Conservation (phyloP, 495 filamentous ascomycete species). For the Xylaria curta region DNA sequence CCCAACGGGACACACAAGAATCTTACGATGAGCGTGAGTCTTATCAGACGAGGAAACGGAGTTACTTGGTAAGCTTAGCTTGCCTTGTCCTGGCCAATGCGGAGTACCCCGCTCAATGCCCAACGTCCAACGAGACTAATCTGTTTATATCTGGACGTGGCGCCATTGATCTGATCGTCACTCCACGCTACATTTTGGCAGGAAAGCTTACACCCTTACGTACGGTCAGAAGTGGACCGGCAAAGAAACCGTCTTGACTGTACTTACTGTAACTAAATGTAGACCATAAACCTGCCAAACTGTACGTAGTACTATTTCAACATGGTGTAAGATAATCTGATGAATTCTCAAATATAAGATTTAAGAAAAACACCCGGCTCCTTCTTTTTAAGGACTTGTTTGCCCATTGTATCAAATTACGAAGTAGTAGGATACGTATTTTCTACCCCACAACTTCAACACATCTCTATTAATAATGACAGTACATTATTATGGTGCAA, state of each 20-base stretch:
- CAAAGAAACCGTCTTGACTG: too few relatives aligned
- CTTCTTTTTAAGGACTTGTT: too few relatives aligned
- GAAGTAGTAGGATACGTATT: background rate
- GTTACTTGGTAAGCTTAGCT: background rate
- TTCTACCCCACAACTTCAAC: conserved; percentile 14
- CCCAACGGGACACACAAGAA: background rate
- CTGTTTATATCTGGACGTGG: background rate
- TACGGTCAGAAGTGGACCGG: too few relatives aligned
- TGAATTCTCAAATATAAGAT: too few relatives aligned
- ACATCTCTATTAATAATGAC: conserved; percentile 7
- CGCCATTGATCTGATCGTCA: background rate
- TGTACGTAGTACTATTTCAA: too few relatives aligned
- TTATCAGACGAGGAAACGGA: conserved; percentile 7
- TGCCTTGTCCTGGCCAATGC: background rate
- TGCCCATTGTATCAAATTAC: too few relatives aligned
- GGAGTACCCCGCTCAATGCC: conserved; percentile 18
- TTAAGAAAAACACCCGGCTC: too few relatives aligned
- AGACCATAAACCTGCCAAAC: too few relatives aligned
- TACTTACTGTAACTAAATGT: too few relatives aligned
- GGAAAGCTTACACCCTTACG: background rate
- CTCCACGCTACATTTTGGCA: background rate
- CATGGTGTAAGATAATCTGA: too few relatives aligned
- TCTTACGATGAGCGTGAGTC: conserved; percentile 14
- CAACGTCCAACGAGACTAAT: background rate
- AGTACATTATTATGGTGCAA: background rate